Percentiles rank a stretch among this genome's conserved stretches.
Evolutionary conservation across 805 yeast genomes (phyloP).

Genomic region (Candida schatavii): DNA sequence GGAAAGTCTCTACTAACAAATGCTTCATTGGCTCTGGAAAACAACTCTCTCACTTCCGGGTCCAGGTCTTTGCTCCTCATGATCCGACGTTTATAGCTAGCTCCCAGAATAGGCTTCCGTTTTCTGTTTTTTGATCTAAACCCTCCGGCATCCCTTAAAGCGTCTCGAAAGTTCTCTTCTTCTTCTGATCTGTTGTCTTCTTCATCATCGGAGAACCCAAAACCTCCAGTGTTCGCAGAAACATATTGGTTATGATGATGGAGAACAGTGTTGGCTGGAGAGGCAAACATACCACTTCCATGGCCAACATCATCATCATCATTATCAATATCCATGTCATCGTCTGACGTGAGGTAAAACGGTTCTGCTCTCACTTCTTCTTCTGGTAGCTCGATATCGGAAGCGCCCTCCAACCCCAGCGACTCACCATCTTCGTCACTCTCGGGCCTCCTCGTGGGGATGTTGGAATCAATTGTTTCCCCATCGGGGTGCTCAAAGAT

Average conservation of each 20-base stretch:
- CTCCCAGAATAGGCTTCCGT: slow-evolving; percentile 30
- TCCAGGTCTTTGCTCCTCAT: slow-evolving; percentile 45
- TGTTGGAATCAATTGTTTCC: slow-evolving; percentile 4
- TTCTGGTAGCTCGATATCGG: slow-evolving; percentile 3
- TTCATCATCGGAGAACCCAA: slow-evolving; percentile 9
- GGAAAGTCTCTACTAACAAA: slow-evolving; percentile 64
- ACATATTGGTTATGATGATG: background rate
- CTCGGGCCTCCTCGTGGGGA: slow-evolving; percentile 1
- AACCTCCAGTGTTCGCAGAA: slow-evolving; percentile 9
- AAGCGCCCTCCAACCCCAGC: background rate
- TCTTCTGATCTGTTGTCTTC: slow-evolving; percentile 24
- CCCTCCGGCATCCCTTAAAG: slow-evolving; percentile 65
- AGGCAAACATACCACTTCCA: slow-evolving; percentile 56
- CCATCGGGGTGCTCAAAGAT: slow-evolving; percentile 19
- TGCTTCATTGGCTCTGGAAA: slow-evolving; percentile 77
- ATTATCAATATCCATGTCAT: slow-evolving; percentile 16
- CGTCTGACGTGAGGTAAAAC: slow-evolving; percentile 7
- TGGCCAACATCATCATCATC: slow-evolving; percentile 41
- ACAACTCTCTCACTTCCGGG: slow-evolving; percentile 66
- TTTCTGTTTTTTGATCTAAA: slow-evolving; percentile 47
- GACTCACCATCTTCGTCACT: background rate
- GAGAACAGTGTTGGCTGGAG: background rate
- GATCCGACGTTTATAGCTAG: slow-evolving; percentile 38
- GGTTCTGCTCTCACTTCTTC: slow-evolving; percentile 2
- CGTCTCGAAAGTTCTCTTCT: slow-evolving; percentile 53